A percentile compares a stretch with the other conserved stretches of the same genome.
Evolutionary conservation across 2,329 filamentous ascomycete species (phyloP).

Genomic region (Clonostachys rosea): DNA sequence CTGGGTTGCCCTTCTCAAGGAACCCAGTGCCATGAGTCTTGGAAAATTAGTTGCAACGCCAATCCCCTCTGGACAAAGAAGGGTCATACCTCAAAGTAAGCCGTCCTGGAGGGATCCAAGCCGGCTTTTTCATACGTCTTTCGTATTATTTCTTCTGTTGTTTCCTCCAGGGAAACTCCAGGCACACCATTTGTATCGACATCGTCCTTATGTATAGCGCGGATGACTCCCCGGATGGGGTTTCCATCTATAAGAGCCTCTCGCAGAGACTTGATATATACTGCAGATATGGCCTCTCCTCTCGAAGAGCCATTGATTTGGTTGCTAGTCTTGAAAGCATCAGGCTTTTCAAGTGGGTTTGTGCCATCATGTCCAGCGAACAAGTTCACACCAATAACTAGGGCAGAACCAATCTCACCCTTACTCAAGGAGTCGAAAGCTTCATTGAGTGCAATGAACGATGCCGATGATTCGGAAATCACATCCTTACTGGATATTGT

Average conservation of each 20-base stretch:
- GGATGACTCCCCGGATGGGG: constrained; percentile 26
- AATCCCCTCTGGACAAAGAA: constrained; percentile 26
- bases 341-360: constrained; percentile 15
- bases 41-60: constrained; percentile 40
- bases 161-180: constrained; percentile 24
- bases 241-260: constrained; percentile 38
- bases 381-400: not conserved
- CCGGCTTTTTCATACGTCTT: constrained; percentile 22
- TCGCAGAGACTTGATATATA: constrained; percentile 35
- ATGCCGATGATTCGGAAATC: constrained; percentile 1
- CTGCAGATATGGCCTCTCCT: constrained; percentile 33
- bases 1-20: constrained; percentile 12
- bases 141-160: constrained; percentile 31
- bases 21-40: constrained; percentile 31
- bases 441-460: not conserved
- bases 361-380: constrained; percentile 9
- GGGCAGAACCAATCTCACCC: not conserved
- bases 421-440: not conserved
- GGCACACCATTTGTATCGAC: constrained; percentile 34
- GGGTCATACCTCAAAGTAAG: constrained; percentile 4
- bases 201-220: constrained; percentile 19
- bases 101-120: constrained; percentile 10
- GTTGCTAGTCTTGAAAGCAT: constrained; percentile 20
- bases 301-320: constrained; percentile 39
- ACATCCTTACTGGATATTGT: not conserved